Conservation (phyloP, 2,329 filamentous ascomycete genomes). For the Trichophyton simii region DNA sequence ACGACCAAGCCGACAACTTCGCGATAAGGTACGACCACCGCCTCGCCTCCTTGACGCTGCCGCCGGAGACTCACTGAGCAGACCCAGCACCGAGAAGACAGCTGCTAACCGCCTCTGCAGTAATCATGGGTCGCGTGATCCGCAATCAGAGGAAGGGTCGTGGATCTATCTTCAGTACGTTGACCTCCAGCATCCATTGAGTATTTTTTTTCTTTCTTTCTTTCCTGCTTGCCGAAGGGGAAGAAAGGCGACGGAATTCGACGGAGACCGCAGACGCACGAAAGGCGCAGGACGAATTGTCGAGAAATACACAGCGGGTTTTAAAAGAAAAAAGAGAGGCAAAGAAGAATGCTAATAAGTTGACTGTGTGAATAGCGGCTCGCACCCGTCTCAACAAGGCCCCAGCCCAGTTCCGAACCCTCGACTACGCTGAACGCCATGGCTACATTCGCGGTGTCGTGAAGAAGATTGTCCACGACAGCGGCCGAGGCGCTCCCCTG, state of each 20-base stretch:
- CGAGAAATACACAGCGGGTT: not conserved
- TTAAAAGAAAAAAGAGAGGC: too few relatives aligned
- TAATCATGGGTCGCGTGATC: slow-evolving; percentile 56
- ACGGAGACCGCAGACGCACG: not conserved
- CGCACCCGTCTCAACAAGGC: slow-evolving; percentile 90
- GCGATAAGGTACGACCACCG: slow-evolving; percentile 28
- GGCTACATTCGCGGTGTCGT: slow-evolving; percentile 96
- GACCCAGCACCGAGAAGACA: not conserved
- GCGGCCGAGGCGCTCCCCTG: slow-evolving; percentile 93
- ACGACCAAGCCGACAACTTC: slow-evolving; percentile 29
- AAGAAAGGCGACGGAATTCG: slow-evolving; percentile 13
- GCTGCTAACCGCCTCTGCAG: slow-evolving; percentile 17
- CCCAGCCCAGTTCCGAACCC: slow-evolving; percentile 86
- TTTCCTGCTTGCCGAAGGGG: not conserved
- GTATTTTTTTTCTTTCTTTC: slow-evolving; percentile 2
- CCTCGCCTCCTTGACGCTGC: not conserved
- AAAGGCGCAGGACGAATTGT: slow-evolving; percentile 7
- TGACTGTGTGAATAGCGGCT: slow-evolving; percentile 42
- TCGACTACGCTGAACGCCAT: slow-evolving; percentile 95
- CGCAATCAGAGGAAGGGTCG: slow-evolving; percentile 67
- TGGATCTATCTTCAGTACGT: slow-evolving; percentile 64
- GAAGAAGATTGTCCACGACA: slow-evolving; percentile 98
- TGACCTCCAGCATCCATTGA: slow-evolving; percentile 21
- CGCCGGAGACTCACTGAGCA: not conserved
- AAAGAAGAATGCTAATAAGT: not conserved